These are phyloP conservation scores for Pseudogymnoascus sp. DNA, from an alignment of 2,329 filamentous ascomycete genomes.

Conservation along the genomic window DNA sequence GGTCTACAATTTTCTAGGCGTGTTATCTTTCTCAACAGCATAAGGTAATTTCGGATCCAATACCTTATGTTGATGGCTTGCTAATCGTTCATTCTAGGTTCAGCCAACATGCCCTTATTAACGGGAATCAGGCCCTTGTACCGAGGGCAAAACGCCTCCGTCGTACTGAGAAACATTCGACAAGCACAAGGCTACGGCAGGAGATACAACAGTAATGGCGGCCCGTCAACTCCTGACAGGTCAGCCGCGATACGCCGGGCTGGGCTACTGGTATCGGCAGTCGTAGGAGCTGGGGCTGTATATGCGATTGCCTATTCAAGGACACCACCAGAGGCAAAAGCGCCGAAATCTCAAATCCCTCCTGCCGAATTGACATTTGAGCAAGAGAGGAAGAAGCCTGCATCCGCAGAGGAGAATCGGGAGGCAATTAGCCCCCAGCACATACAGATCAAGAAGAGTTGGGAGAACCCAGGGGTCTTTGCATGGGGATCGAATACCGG, in stretches of 20 bases:
- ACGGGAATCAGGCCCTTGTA: conserved; percentile 6
- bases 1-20: background rate
- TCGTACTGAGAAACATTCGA: background rate
- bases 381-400: conserved; percentile 47
- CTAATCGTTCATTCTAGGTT: background rate
- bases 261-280: conserved; percentile 18
- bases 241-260: conserved; percentile 12
- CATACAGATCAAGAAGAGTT: conserved; percentile 75
- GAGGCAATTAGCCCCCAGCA: conserved; percentile 78
- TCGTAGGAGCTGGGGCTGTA: conserved; percentile 20
- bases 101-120: background rate
- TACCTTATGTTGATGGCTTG: background rate
- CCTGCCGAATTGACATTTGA: conserved; percentile 58
- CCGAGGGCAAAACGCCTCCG: background rate
- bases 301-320: conserved; percentile 22
- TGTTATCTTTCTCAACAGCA: background rate
- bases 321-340: conserved; percentile 22
- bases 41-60: background rate
- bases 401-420: conserved; percentile 62
- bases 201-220: background rate
- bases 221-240: background rate
- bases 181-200: background rate
- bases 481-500: conserved; percentile 86
- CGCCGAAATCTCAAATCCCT: conserved; percentile 16
- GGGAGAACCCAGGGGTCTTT: conserved; percentile 79